phyloP scores from a whole-genome alignment of 257 asterid species.

The Solanum verrucosum region DNA sequence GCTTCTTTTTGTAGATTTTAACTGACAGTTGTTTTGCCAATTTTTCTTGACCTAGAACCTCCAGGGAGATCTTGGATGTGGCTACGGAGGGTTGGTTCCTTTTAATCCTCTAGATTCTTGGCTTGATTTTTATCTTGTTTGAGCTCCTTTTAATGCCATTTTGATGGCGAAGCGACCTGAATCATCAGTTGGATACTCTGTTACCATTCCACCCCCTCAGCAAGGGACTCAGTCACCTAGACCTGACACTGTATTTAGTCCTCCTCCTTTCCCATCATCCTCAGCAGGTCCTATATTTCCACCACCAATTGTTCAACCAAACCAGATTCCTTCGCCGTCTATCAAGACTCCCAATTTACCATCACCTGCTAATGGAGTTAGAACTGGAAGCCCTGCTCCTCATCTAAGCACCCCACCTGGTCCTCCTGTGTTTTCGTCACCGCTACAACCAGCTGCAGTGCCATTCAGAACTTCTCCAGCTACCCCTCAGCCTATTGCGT shows the following conservation, averaged over 20 bases:
- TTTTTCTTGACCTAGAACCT: not conserved
- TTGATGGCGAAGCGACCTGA: constrained; percentile 56
- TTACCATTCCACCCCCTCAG: constrained; percentile 10
- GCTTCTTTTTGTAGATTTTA: not conserved
- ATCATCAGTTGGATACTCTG: constrained; percentile 34
- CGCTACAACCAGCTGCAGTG: constrained; percentile 91
- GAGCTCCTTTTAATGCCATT: not conserved
- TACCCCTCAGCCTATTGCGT: constrained; percentile 86
- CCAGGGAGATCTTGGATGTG: not conserved
- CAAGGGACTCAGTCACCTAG: constrained; percentile 14
- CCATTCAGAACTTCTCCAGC: constrained; percentile 96
- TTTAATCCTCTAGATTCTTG: not conserved
- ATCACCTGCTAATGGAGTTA: constrained; percentile 56
- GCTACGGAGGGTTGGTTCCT: not conserved
- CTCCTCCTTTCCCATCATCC: constrained; percentile 40
- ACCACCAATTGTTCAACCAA: constrained; percentile 48
- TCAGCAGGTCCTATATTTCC: constrained; percentile 45
- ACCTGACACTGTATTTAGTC: constrained; percentile 20
- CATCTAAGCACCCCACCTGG: constrained; percentile 96
- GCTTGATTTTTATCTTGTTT: not conserved
- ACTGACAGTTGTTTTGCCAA: not conserved
- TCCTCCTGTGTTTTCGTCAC: constrained; percentile 91
- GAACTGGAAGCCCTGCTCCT: constrained; percentile 52
- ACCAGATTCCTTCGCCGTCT: constrained; percentile 59
- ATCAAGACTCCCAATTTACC: constrained; percentile 56